These are phyloP conservation scores for Colletotrichum sp. DNA, from an alignment of 2,329 filamentous ascomycete genomes.

Conservation along the genomic window DNA sequence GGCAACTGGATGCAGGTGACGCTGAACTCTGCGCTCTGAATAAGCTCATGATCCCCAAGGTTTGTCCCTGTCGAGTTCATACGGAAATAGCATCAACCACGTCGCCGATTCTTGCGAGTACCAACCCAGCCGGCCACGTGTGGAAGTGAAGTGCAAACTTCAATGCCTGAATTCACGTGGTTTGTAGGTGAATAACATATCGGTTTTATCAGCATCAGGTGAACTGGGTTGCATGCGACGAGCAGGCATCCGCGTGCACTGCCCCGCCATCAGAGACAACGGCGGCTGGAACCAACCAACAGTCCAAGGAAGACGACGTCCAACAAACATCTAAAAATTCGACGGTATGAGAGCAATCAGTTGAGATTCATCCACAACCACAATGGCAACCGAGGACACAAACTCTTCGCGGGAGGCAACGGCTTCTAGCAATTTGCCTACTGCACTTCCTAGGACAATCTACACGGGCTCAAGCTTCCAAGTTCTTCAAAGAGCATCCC, in stretches of 20 bases:
- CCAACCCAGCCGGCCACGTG: not conserved
- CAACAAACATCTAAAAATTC: not conserved
- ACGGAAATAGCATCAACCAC: not conserved
- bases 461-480: not conserved
- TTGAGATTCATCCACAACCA: not conserved
- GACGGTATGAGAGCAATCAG: not conserved
- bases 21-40: not conserved
- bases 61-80: not conserved
- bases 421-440: not conserved
- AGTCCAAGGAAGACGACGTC: not conserved
- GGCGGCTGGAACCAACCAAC: not conserved
- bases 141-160: not conserved
- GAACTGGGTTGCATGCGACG: not conserved
- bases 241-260: not conserved
- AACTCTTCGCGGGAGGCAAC: not conserved
- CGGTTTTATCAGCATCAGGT: not conserved
- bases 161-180: accelerated
- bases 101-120: not conserved
- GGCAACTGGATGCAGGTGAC: not conserved
- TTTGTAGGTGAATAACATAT: not conserved
- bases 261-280: not conserved
- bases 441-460: not conserved
- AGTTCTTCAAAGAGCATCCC: not conserved
- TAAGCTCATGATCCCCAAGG: not conserved
- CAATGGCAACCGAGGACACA: not conserved